phyloP scores from a whole-genome alignment of 2,329 filamentous ascomycete genomes.

The Colletotrichum tamarilloi region DNA sequence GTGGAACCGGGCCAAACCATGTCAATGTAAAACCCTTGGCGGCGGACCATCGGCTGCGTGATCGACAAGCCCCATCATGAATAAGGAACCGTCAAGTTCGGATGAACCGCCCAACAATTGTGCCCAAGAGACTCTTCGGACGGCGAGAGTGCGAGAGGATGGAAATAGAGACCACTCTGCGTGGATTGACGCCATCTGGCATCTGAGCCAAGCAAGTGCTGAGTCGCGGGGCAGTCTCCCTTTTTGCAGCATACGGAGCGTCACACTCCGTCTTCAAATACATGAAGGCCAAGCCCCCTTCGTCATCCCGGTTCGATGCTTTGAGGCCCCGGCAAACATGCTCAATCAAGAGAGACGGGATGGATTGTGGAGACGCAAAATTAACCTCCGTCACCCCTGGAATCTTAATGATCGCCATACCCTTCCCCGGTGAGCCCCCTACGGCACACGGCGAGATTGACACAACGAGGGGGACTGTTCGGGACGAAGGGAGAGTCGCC shows the following conservation, averaged over 20 bases:
- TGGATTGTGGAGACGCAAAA: constrained; percentile 19
- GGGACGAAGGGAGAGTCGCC: background rate
- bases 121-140: background rate
- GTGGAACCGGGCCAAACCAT: background rate
- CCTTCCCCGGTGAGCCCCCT: background rate
- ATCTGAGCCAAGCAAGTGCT: background rate
- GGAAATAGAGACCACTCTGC: background rate
- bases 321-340: background rate
- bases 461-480: background rate
- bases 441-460: constrained; percentile 16
- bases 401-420: constrained; percentile 9
- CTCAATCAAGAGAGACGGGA: constrained; percentile 4
- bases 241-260: constrained; percentile 23
- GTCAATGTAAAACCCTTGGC: constrained; percentile 6
- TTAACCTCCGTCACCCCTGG: constrained; percentile 18
- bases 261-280: constrained; percentile 17
- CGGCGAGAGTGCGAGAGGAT: background rate
- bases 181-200: background rate
- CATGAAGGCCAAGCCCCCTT: constrained; percentile 9
- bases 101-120: background rate
- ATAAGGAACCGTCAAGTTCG: constrained; percentile 1
- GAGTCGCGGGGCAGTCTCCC: background rate
- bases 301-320: constrained; percentile 8
- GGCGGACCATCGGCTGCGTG: background rate
- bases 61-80: background rate